Base-by-base conservation (phyloP, 2,329 filamentous ascomycete genomes). In the Hyphodiscus sp. region DNA sequence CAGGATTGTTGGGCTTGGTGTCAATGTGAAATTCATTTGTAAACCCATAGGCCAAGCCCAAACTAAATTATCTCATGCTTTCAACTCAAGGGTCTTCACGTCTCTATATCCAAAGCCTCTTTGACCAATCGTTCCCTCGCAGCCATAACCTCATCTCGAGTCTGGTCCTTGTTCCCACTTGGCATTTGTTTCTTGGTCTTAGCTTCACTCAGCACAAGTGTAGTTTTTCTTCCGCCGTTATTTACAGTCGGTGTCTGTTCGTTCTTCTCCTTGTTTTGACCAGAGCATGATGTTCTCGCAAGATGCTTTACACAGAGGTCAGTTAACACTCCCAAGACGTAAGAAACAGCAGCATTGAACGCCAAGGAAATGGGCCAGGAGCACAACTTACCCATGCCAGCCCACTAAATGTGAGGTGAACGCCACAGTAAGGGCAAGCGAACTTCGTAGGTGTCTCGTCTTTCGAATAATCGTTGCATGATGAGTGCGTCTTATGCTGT, bases 21-120 rank as follows among this genome's bases (percentile, higher is more conserved):
- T 26, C 23, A 26, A 26, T 26, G 23, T 26, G 8, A 26, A 26
- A 26, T 26, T 8, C 23, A 26, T 6, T 38, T 10, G 11, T 10
- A 38, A 2, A 38, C 5, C 13, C 33, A 38, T 38, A 13, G 13
- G 11, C 5, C 8, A 38, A 38, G 33, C 16, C 33, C 4, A 38
- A 38, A 38, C 4, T 10, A 10, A 38, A 13, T 6, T 16, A 45
- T 19, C 20, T 9, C 8, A 11, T 20, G 42, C 42, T 44, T 7
- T 23, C 13, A 9, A 49, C 45, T 51, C 18, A 54, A 30, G 26
- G n/a, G 42, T 26, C 38, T 51, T 47, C 41, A 18, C 56, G 56
- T 52, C 46, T 58, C 56, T 23, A 54, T 53, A 4, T 59, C 53
- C 15, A 60, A 43, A 11, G 58, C 58, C 42, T 60, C 46, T 43